Percentiles rank a stretch among this genome's conserved stretches.
Conservation (phyloP, 208 protist genomes). For the Crithidia bombi region DNA sequence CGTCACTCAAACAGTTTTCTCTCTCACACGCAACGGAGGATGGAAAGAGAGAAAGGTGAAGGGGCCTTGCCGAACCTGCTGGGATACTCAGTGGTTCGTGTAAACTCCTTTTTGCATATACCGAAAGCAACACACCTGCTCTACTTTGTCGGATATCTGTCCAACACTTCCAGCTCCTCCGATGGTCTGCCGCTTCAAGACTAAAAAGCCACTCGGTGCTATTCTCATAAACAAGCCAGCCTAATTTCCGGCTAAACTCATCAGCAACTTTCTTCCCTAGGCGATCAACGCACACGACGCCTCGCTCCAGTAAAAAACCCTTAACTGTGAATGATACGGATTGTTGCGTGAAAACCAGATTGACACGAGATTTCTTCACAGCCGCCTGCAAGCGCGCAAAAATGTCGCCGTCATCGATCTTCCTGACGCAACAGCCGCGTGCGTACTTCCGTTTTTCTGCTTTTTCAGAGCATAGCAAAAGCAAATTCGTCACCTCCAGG, state of each 20-base stretch:
- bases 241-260: constrained; percentile 1
- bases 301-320: background rate
- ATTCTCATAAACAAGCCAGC: constrained; percentile 19
- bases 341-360: constrained; percentile 24
- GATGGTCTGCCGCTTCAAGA: background rate
- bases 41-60: no score
- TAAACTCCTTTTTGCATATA: background rate
- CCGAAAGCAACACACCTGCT: background rate
- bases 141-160: background rate
- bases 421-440: constrained; percentile 16
- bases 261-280: constrained; percentile 9
- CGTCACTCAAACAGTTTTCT: background rate
- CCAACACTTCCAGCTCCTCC: constrained; percentile 8
- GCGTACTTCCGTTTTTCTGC: constrained; percentile 13
- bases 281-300: constrained; percentile 26
- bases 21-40: background rate
- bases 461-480: constrained; percentile 10
- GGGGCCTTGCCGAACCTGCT: no score
- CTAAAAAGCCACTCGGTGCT: constrained; percentile 21
- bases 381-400: background rate
- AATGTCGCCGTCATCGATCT: constrained; percentile 8
- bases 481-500: background rate
- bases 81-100: no score
- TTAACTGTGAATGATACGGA: background rate
- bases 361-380: background rate